These are phyloP conservation scores for Fusarium tuaranense DNA, from an alignment of 2,329 filamentous ascomycete genomes.

Conservation along the genomic window DNA sequence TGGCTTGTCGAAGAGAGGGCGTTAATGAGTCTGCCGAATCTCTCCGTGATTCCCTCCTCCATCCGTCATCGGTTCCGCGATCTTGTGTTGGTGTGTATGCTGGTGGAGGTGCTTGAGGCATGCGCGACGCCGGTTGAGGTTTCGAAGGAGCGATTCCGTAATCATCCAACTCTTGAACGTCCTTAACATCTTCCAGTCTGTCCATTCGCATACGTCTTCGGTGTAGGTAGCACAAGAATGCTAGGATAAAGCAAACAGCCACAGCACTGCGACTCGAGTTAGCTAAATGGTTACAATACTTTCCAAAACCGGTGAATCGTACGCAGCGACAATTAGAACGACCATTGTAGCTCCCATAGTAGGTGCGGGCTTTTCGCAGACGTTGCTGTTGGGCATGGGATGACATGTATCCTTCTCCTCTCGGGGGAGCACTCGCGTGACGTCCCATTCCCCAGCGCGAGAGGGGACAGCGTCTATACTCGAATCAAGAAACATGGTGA, in stretches of 20 bases:
- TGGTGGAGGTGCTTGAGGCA: conserved; percentile 37
- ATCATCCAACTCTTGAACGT: conserved; percentile 43
- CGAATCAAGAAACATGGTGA: conserved; percentile 31
- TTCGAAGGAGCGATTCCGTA: conserved; percentile 34
- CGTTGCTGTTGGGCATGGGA: conserved; percentile 16
- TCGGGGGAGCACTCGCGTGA: conserved; percentile 36
- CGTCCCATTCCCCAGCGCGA: conserved; percentile 14
- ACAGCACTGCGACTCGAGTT: conserved; percentile 19
- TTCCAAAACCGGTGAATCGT: neutral
- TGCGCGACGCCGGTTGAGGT: conserved; percentile 5
- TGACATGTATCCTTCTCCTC: conserved; percentile 35
- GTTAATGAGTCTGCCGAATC: conserved; percentile 39
- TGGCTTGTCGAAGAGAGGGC: conserved; percentile 40
- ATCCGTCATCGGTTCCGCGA: conserved; percentile 3
- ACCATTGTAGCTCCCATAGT: conserved; percentile 30
- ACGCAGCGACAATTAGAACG: conserved; percentile 31
- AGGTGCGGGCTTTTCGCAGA: conserved; percentile 38
- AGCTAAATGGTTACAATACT: neutral
- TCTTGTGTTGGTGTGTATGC: conserved; percentile 22
- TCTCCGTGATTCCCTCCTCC: conserved; percentile 17
- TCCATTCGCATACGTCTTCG: conserved; percentile 35
- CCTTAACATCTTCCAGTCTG: conserved; percentile 38
- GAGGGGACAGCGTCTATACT: conserved; percentile 16
- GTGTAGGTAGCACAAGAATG: conserved; percentile 35
- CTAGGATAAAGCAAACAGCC: conserved; percentile 25